Base-by-base conservation (phyloP, 2,329 filamentous ascomycete species). In the Alternaria gansuensis region DNA sequence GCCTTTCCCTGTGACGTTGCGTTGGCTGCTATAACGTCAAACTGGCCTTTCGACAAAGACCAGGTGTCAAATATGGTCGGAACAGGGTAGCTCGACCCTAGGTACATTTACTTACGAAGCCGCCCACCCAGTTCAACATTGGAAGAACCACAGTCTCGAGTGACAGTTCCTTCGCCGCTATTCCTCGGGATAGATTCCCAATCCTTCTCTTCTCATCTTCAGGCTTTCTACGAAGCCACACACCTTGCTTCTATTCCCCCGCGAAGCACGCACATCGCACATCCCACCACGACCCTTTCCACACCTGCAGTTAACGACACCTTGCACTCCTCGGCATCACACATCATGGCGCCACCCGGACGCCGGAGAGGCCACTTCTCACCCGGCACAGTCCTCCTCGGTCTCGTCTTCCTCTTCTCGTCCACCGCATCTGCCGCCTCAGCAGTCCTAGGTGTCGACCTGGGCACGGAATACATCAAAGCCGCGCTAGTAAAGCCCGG, bases 401-500 rank as follows among this genome's bases (percentile, higher is more conserved):
- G 81, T 57, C 80, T 86, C 57, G 66, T 84, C 56, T 78, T 86
- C 56, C 79, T 88, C 57, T 83, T 87, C 67, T 79, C 81, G 23
- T 80, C 81, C 60, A 83, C 85, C 51, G 84, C 86, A 57, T 85
- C 85, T 56, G 87, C 85, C 54, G 85, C 85, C 36, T 87, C 92
- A 8, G 92, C 92, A 52, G 93, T 98, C 17, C 83, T 99, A 23
- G 95, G 95, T 64, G 86, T 99, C 71, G 95, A 99, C 79, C 84
- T 99, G 54, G 95, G 95, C 68, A 97, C 95, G 56, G 92, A 97
- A 78, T 97, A 96, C 81, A 91, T 99, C 82, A 99, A 98, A 82
- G 94, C 94, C 28, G 89, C 91, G 13, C 87, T 99, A 40, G 94
- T 99, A 62, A 98, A 98, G 81, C 95, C 95, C 2, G 95, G 95